Conservation (phyloP, 139 green algal species). For the Yamagishiella unicocca region DNA sequence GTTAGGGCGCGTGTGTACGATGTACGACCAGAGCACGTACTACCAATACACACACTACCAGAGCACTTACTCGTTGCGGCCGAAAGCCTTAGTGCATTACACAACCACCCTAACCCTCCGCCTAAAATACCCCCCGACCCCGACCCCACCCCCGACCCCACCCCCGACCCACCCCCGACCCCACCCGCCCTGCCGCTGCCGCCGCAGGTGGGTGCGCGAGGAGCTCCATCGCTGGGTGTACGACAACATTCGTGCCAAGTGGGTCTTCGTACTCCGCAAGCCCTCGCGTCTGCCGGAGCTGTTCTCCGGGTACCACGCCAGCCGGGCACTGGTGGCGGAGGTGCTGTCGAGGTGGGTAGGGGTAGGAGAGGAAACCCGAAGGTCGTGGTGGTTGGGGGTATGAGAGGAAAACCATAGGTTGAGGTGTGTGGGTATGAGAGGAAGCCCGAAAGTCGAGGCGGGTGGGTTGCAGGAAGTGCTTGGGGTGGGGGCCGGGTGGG, state of each 20-base stretch:
- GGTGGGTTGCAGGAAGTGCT: neutral
- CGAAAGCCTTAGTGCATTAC: no score
- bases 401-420: neutral
- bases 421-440: no score
- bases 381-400: neutral
- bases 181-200: neutral
- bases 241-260: constrained; percentile 71
- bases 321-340: constrained; percentile 48
- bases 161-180: no score
- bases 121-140: no score
- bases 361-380: neutral
- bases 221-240: constrained; percentile 78
- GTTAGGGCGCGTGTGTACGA: no score
- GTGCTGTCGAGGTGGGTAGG: constrained; percentile 41
- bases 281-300: constrained; percentile 58
- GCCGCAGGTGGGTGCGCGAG: constrained; percentile 64
- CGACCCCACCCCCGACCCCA: no score
- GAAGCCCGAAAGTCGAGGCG: no score
- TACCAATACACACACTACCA: no score
- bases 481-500: neutral
- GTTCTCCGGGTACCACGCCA: constrained; percentile 65
- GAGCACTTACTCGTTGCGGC: no score
- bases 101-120: no score
- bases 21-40: no score
- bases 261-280: constrained; percentile 52